Base-by-base conservation (phyloP, 352 stramenopile genomes). In the Phytopythium mirpurense region DNA sequence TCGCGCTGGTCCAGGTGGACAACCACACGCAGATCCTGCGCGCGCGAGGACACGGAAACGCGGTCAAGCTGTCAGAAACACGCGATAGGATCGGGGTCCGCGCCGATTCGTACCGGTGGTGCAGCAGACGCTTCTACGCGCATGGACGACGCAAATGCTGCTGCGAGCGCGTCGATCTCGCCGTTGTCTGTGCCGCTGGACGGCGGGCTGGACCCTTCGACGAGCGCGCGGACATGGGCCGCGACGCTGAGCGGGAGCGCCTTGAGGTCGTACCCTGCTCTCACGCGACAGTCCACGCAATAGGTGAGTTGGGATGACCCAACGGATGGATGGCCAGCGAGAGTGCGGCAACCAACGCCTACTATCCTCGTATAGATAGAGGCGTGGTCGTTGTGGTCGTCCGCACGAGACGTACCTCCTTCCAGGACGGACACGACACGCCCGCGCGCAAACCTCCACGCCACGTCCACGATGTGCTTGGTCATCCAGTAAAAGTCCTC, bases 401-500 rank as follows among this genome's bases (percentile, higher is more conserved):
- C n/a, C 5, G 2, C 27, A n/a, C 24, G 27, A 3, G n/a, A 24
- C 44, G 9, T 18, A 51, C 75, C 75, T 5, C 75, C 75, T 51
- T 86, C 75, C 38, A 86, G 52, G 8, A 82, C 69, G 3, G 73
- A 83, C 26, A 86, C 75, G 24, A 86, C 51, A 14, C 66, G 72
- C 1, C 75, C 75, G 15, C 74, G 47, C 48, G 72, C 79, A 45
- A 48, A 71, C 29, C 62, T 48, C 68, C 68, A 77, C 19, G 75
- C 73, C 24, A 86, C 47, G 14, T 43, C 42, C 11, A 59, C 65
- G 46, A 86, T 53, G 26, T 78, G 51, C 15, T 51, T 57, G 15
- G 73, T 84, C 42, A 86, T 60, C 75, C 75, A 86, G 57, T 84
- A 83, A 34, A 75, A 86, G 45, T 86, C 75, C 0, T 50, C 57